Evolutionary conservation across 2,329 filamentous ascomycete genomes (phyloP).

Genomic region (Drechslerella dactyloides): DNA sequence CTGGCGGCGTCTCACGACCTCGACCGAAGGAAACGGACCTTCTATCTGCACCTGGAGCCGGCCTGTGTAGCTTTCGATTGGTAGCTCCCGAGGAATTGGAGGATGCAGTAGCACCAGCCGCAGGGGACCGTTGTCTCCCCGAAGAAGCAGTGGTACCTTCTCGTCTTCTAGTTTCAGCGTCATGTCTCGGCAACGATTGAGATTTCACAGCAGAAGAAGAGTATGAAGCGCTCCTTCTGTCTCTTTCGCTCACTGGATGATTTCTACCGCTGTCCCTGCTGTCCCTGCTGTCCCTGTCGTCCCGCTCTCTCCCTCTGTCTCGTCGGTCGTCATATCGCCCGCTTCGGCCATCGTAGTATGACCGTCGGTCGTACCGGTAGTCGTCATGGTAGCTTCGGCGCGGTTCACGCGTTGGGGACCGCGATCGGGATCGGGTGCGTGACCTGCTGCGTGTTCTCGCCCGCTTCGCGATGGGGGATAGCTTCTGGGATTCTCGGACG

Average conservation of each 20-base stretch:
- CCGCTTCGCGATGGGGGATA: slow-evolving; percentile 51
- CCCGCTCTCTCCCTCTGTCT: slow-evolving; percentile 46
- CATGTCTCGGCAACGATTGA: slow-evolving; percentile 65
- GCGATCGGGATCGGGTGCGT: slow-evolving; percentile 44
- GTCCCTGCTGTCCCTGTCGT: slow-evolving; percentile 57
- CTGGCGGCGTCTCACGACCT: slow-evolving; percentile 5
- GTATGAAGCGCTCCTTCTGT: slow-evolving; percentile 63
- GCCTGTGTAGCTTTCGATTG: slow-evolving; percentile 23
- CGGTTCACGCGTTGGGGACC: slow-evolving; percentile 48
- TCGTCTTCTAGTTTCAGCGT: slow-evolving; percentile 71
- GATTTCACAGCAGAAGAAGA: slow-evolving; percentile 57
- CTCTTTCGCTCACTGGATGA: slow-evolving; percentile 70
- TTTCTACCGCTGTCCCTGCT: slow-evolving; percentile 63
- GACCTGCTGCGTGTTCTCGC: slow-evolving; percentile 54
- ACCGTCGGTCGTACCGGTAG: slow-evolving; percentile 52
- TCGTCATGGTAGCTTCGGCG: slow-evolving; percentile 53
- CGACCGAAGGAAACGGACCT: slow-evolving; percentile 50
- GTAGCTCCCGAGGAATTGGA: slow-evolving; percentile 24
- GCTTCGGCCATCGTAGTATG: slow-evolving; percentile 50
- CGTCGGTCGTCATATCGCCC: slow-evolving; percentile 49
- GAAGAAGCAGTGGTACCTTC: slow-evolving; percentile 63
- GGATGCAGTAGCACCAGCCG: slow-evolving; percentile 37
- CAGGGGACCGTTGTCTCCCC: slow-evolving; percentile 57
- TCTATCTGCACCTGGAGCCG: slow-evolving; percentile 27
- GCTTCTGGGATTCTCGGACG: slow-evolving; percentile 28